A percentile compares a stretch with the other conserved stretches of the same genome.
phyloP scores from a whole-genome alignment of 2,329 filamentous ascomycete species.

The Neocatenulostroma microsporum region DNA sequence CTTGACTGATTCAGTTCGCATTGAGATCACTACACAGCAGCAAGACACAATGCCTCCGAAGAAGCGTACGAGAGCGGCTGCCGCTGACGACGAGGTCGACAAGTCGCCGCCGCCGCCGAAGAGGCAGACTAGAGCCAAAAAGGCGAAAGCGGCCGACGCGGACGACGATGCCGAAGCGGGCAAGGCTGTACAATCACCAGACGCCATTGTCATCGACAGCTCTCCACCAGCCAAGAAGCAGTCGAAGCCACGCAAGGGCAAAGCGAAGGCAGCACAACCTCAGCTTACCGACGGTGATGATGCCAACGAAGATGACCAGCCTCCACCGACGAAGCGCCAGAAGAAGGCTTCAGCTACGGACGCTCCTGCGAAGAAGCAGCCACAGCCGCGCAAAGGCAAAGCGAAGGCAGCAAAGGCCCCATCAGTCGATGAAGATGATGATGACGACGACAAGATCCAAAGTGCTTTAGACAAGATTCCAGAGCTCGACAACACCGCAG shows the following conservation, averaged over 20 bases:
- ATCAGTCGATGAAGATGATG: too few species aligned
- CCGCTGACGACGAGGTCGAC: not conserved
- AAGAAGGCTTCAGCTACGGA: too few species aligned
- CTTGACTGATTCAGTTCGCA: too few species aligned
- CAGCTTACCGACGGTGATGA: slow-evolving; percentile 8
- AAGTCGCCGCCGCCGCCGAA: not conserved
- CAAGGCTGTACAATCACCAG: too few species aligned
- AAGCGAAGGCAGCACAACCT: slow-evolving; percentile 3
- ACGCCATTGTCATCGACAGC: slow-evolving; percentile 1
- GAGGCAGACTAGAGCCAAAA: not conserved
- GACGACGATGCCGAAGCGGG: not conserved
- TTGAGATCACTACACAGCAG: too few species aligned
- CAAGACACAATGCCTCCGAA: slow-evolving; percentile 4
- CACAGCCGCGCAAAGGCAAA: too few species aligned
- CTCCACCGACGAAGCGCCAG: slow-evolving; percentile 4
- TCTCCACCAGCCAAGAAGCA: slow-evolving; percentile 6
- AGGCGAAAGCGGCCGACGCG: not conserved
- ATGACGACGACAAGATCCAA: slow-evolving; percentile 4
- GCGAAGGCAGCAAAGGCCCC: too few species aligned
- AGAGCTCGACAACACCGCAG: slow-evolving; percentile 2
- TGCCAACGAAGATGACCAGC: slow-evolving; percentile 7
- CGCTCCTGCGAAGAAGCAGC: too few species aligned
- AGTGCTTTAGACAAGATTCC: slow-evolving; percentile 5
- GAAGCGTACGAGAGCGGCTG: slow-evolving; percentile 4
- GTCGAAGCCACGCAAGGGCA: slow-evolving; percentile 6